Evolutionary conservation across 768 basidiomycete species (phyloP), one percentile per base, ranked within the genome.

Genomic region (Suillus decipiens): DNA sequence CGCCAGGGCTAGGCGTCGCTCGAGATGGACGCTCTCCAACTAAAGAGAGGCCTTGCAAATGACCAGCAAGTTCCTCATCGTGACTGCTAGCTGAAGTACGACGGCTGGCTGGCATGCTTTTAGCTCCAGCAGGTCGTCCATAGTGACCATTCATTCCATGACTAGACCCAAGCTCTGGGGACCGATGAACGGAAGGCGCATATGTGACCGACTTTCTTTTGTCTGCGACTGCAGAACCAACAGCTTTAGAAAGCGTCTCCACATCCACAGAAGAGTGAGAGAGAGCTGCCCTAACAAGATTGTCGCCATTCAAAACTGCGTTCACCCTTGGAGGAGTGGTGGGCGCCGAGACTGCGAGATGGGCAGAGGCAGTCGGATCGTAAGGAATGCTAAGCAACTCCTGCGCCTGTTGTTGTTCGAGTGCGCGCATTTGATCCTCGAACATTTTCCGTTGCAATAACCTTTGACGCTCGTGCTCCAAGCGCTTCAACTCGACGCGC

Each of bases 401-500:
- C 67, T 91, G 89, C 14, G 87, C 88, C 77, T 99, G 96, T 75
- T 94, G 89, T 67, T 90, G 89, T 78, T 98, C 95, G 67, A 99
- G 84, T 60, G 84, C 88, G 61, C 90, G 89, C 96, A 97, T 97
- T 78, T 97, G 95, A 70, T 96, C 93, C 77, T 99, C 96, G 76
- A 98, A 99, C 70, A 93, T 78, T 77, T 88, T 90, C 73, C 95
- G 89, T 74, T 96, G 95, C 48, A 92, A 74, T 43, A 79, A 79
- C 65, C 95, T 93, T 77, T 95, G 93, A 59, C 92, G 88, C 77
- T 97, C 95, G 72, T 98, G 94, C 63, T 76, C 77, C 67, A 92
- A 78, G 68, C 95, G 90, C 75, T 95, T 97, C 72, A 94, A 82
- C 74, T 96, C 93, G 65, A 95, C 89, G 70, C 92, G 91, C 90